Base-by-base conservation (phyloP, 805 yeast genomes). In the Starmerella ratchasimensis region DNA sequence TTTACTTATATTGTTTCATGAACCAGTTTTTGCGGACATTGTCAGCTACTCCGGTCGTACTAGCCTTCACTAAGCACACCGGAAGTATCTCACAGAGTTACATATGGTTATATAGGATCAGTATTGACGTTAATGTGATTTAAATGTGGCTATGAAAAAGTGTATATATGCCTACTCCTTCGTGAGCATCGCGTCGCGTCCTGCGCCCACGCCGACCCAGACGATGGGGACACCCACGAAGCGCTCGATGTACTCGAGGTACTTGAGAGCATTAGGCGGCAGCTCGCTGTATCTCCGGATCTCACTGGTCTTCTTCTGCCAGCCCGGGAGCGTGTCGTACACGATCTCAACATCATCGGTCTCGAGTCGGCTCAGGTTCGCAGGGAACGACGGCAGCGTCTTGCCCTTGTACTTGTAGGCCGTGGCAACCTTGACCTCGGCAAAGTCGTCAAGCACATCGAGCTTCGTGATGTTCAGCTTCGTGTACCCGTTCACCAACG, bases 161-260 rank as follows among this genome's bases (percentile, higher is more conserved):
- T n/a, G n/a, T n/a, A n/a, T n/a, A n/a, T n/a, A n/a, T 11, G 15
- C 18, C 19, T 15, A 10, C 19, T 33, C 13, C 17, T 43, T 44
- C 16, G 72, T 74, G 51, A 84, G 69, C 95, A 84, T 86, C 26
- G 86, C 75, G 40, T 80, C 93, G 66, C 97, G 80, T 37, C 83
- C 94, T 46, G 98, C 96, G 46, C 98, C 98, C 41, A 94, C 90
- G 58, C 98, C 98, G 45, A 90, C 90, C 96, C 96, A 90, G 59
- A 79, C 80, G 46, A 90, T 71, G 39, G 93, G 94, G 41, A 82
- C 88, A 34, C 70, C 68, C 45, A 86, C 67, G 55, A 69, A 86
- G 46, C 83, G 77, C 63, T 84, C 97, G 54, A 90, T 88, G 59
- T 62, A 90, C 49, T 71, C 67, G 61, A 90, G 68, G 63, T 90